Evolutionary conservation across 1,284 basidiomycete species (phyloP).

Genomic region (Irpex rosettiformis): DNA sequence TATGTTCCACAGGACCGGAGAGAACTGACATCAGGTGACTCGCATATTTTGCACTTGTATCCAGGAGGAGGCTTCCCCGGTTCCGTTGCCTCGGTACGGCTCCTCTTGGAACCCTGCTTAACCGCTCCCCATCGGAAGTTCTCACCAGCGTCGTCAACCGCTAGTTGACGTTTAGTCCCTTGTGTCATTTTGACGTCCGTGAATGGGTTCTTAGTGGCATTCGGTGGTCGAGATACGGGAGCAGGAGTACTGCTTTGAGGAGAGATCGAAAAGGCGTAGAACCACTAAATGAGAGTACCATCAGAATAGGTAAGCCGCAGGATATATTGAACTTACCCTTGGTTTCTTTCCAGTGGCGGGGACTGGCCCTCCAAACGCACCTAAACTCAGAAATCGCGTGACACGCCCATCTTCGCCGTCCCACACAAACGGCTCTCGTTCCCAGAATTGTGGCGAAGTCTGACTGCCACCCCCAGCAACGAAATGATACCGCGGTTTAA

Average conservation of each 20-base stretch:
- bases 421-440: constrained; percentile 89
- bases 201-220: constrained; percentile 76
- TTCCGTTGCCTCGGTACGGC: constrained; percentile 35
- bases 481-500: constrained; percentile 80
- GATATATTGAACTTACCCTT: constrained; percentile 51
- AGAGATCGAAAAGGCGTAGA: constrained; percentile 72
- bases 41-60: constrained; percentile 76
- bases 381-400: constrained; percentile 80
- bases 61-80: constrained; percentile 60
- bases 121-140: constrained; percentile 68
- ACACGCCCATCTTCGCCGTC: constrained; percentile 64
- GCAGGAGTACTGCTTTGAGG: constrained; percentile 34
- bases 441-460: constrained; percentile 75
- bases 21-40: constrained; percentile 63
- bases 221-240: constrained; percentile 48
- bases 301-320: not conserved
- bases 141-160: constrained; percentile 37
- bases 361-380: constrained; percentile 74
- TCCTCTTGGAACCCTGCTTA: constrained; percentile 52
- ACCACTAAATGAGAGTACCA: constrained; percentile 47
- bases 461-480: constrained; percentile 48
- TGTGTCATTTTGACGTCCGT: constrained; percentile 33
- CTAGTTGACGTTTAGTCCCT: constrained; percentile 48
- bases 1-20: not conserved
- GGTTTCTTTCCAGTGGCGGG: constrained; percentile 67